phyloP scores from a whole-genome alignment of 2,329 filamentous ascomycete genomes.

The Apiospora rasikravindrae region DNA sequence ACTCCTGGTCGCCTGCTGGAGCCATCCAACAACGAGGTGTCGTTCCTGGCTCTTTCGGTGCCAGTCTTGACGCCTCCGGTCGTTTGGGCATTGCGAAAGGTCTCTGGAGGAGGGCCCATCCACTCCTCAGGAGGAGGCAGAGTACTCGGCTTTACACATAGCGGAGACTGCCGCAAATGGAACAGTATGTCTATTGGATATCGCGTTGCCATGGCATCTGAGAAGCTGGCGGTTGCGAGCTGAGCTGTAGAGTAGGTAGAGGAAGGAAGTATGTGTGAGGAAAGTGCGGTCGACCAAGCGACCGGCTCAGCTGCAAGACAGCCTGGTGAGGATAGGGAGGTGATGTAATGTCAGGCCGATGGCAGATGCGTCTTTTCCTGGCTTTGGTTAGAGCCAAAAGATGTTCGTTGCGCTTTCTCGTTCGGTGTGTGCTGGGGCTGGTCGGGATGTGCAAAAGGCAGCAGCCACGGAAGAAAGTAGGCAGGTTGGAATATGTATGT shows the following conservation, averaged over 20 bases:
- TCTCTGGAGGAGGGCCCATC: slow-evolving; percentile 73
- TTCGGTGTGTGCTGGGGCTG: not conserved
- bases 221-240: slow-evolving; percentile 13
- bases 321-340: not conserved
- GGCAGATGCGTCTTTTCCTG: slow-evolving; percentile 11
- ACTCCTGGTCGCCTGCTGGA: slow-evolving; percentile 56
- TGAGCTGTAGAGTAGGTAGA: not conserved
- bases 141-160: slow-evolving; percentile 79
- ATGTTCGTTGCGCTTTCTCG: not conserved
- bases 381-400: not conserved
- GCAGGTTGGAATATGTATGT: not conserved
- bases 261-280: not conserved
- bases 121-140: slow-evolving; percentile 89
- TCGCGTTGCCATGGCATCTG: slow-evolving; percentile 58
- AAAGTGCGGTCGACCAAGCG: slow-evolving; percentile 11
- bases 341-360: not conserved
- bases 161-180: slow-evolving; percentile 77
- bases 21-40: slow-evolving; percentile 52
- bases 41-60: slow-evolving; percentile 50
- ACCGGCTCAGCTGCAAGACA: slow-evolving; percentile 7
- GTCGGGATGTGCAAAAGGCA: not conserved
- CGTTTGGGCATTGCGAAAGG: slow-evolving; percentile 47
- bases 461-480: not conserved
- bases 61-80: slow-evolving; percentile 42
- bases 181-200: slow-evolving; percentile 81